Evolutionary conservation across 2,329 filamentous ascomycete genomes (phyloP).

Genomic region (Cadophora gregata): DNA sequence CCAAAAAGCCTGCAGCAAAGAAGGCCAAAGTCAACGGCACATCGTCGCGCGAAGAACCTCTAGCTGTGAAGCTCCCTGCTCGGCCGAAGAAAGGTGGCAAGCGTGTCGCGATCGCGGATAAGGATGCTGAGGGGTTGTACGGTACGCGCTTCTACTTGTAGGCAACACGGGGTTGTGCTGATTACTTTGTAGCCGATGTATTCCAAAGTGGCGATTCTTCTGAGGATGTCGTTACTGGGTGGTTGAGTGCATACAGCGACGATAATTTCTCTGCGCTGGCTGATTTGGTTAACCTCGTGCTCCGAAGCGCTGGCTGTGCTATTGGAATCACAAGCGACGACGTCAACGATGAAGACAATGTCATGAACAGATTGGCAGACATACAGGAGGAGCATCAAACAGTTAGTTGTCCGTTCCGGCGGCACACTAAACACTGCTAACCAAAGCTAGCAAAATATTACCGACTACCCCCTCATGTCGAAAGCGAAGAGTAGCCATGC

Average conservation of each 20-base stretch:
- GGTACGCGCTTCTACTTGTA: slow-evolving; percentile 33
- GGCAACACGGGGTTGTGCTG: slow-evolving; percentile 33
- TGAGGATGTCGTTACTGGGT: slow-evolving; percentile 63
- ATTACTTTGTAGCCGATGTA: slow-evolving; percentile 58
- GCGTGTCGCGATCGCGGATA: slow-evolving; percentile 54
- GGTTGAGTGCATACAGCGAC: slow-evolving; percentile 62
- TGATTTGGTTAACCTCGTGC: slow-evolving; percentile 70
- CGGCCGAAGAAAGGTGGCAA: slow-evolving; percentile 42
- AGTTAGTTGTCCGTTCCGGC: slow-evolving; percentile 52
- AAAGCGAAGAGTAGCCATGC: slow-evolving; percentile 76
- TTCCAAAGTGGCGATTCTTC: slow-evolving; percentile 64
- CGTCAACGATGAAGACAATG: slow-evolving; percentile 88
- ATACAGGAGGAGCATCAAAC: slow-evolving; percentile 89
- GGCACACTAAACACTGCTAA: not conserved
- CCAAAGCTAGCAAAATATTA: slow-evolving; percentile 67
- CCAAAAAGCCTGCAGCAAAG: slow-evolving; percentile 65
- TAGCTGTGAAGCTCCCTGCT: slow-evolving; percentile 51
- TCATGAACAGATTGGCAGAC: slow-evolving; percentile 76
- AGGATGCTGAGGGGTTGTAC: slow-evolving; percentile 39
- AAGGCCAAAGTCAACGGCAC: slow-evolving; percentile 68
- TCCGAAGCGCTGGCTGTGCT: slow-evolving; percentile 79
- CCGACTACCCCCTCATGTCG: slow-evolving; percentile 90
- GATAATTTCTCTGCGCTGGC: slow-evolving; percentile 61
- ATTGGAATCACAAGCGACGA: slow-evolving; percentile 80
- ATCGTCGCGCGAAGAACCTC: slow-evolving; percentile 59